Evolutionary conservation across 257 asterid species (phyloP).

Genomic region (Solanum rostratum): DNA sequence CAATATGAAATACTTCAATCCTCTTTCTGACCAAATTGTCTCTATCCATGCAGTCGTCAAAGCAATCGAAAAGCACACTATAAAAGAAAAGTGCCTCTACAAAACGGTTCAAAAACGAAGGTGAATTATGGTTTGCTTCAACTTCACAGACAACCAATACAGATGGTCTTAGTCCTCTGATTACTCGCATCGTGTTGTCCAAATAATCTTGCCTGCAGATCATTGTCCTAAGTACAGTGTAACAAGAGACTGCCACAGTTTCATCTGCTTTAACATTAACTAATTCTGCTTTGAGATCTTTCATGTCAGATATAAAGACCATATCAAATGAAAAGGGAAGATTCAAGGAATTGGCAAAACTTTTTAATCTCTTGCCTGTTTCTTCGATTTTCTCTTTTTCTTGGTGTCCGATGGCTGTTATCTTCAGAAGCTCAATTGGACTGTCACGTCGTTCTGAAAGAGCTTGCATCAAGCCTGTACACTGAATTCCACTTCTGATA

Average conservation of each 20-base stretch:
- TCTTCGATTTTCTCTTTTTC: background rate
- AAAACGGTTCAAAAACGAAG: slow-evolving; percentile 2
- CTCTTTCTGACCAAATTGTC: background rate
- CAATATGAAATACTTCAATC: background rate
- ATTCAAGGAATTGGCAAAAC: slow-evolving; percentile 10
- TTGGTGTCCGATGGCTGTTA: slow-evolving; percentile 5
- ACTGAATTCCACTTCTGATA: slow-evolving; percentile 55
- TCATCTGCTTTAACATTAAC: slow-evolving; percentile 2
- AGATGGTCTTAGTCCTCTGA: background rate
- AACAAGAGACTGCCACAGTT: slow-evolving; percentile 2
- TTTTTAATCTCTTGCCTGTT: slow-evolving; percentile 2
- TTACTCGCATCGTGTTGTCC: slow-evolving; percentile 4
- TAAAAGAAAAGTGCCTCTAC: slow-evolving; percentile 7
- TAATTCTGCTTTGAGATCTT: slow-evolving; percentile 1
- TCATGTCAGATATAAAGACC: slow-evolving; percentile 3
- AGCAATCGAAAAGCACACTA: slow-evolving; percentile 4
- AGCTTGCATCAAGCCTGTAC: slow-evolving; percentile 60
- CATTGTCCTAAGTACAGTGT: background rate
- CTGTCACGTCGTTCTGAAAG: slow-evolving; percentile 15
- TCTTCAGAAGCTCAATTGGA: background rate
- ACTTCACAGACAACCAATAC: slow-evolving; percentile 7
- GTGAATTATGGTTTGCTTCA: slow-evolving; percentile 19
- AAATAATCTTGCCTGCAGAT: slow-evolving; percentile 1
- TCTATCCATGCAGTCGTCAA: slow-evolving; percentile 8
- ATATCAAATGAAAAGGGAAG: slow-evolving; percentile 1